Evolutionary conservation across 78 protist species (phyloP), one percentile per base, ranked within the genome.

Genomic region (Dictyostelium capitatum): DNA sequence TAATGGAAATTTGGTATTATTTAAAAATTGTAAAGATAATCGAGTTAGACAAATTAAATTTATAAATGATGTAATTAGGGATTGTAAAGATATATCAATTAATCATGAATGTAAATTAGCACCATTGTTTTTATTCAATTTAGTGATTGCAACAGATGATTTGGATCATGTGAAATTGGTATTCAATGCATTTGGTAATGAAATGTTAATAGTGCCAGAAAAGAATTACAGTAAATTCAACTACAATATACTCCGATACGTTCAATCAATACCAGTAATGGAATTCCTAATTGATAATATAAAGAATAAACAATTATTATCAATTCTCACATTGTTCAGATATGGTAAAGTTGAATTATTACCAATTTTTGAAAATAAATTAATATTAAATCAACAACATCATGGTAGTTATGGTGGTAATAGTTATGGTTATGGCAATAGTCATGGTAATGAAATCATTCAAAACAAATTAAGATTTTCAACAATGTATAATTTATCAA

Each of bases 171-270:
- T 67, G 12, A 23, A 67, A 32, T 32, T 67, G 20, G 75, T 67
- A 32, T 67, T 32, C 7, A 10, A 67, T 17, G 10, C 12, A 32
- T 67, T 12, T 67, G 75, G 75, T 17, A 32, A 32, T 17, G 75
- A 67, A 30, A 14, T 32, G 30, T 67, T 67, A 67, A 32, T 11
- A 15, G 12, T 67, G 30, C 75, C 75, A 1, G 4, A 19, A 67
- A 67, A 67, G 75, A 67, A 67, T 67, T 67, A 30, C 15, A 67
- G 75, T 32, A 67, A 32, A 15, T 67, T 67, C 37, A 32, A 67
- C 32, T 67, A 30, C 46, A 67, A 67, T 15, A 67, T 67, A 2
- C 32, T 67, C 32, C 25, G 75, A 67, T 67, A 67, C 32, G 75
- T 67, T 32, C 17, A 32, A 32, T 67, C 75, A 28, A 10, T 32